phyloP scores from a whole-genome alignment of 2,329 filamentous ascomycete genomes.

The Aspergillus fructus region DNA sequence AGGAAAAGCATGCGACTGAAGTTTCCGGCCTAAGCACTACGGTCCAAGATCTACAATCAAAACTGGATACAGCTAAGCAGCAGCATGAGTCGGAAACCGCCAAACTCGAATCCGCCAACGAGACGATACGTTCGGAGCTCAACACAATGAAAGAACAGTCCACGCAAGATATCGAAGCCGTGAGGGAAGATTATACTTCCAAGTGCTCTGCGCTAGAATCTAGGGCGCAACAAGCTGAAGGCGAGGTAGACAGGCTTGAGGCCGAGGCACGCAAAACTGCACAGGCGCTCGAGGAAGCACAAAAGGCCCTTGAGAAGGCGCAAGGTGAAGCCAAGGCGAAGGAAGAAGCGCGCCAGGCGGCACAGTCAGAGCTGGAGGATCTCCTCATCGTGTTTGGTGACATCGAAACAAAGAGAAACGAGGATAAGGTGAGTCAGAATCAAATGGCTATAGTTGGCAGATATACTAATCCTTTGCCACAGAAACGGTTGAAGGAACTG shows the following conservation, averaged over 20 bases:
- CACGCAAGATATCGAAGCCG: conserved; percentile 58
- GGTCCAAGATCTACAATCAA: conserved; percentile 56
- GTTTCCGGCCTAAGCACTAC: conserved; percentile 59
- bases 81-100: conserved; percentile 61
- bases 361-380: conserved; percentile 75
- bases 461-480: conserved; percentile 8
- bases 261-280: conserved; percentile 45
- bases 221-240: conserved; percentile 46
- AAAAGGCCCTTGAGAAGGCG: conserved; percentile 32
- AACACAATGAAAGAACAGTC: conserved; percentile 49
- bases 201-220: conserved; percentile 49
- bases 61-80: conserved; percentile 54
- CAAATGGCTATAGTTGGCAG: background rate
- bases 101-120: conserved; percentile 59
- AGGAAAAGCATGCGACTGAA: conserved; percentile 54
- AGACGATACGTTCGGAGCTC: conserved; percentile 53
- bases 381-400: conserved; percentile 79
- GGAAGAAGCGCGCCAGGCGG: conserved; percentile 61
- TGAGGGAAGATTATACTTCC: conserved; percentile 51
- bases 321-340: conserved; percentile 45
- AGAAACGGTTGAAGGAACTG: conserved; percentile 62
- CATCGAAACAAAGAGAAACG: conserved; percentile 71
- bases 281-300: conserved; percentile 55
- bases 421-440: conserved; percentile 66
- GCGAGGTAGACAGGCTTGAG: conserved; percentile 27